These are phyloP conservation scores for Smithsoniella earleae DNA, from an alignment of 163 green algal genomes.

Conservation along the genomic window DNA sequence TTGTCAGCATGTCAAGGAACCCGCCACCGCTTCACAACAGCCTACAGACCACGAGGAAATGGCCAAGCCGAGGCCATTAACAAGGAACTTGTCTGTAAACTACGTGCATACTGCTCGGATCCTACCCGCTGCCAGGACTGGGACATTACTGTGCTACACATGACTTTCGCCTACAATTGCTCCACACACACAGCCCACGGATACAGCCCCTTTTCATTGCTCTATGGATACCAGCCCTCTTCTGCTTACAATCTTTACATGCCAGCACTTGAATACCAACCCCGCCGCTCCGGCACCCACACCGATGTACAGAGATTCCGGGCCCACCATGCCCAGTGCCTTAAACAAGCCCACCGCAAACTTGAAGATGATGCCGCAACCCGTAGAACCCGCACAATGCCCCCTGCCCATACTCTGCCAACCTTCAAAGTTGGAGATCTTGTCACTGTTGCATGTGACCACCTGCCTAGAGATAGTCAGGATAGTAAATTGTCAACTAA, in stretches of 20 bases:
- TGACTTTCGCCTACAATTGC: not conserved
- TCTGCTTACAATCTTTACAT: not conserved
- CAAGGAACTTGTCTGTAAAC: not conserved
- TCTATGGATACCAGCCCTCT: not conserved
- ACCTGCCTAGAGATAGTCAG: not conserved
- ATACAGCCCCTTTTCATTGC: not conserved
- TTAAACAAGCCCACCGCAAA: too few relatives aligned
- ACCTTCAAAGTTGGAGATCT: slow-evolving; percentile 3
- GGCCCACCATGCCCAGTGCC: too few relatives aligned
- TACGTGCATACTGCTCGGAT: not conserved
- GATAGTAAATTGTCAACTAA: not conserved
- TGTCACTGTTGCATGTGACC: not conserved
- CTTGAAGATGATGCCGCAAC: not conserved
- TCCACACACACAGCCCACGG: not conserved
- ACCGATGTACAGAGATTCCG: too few relatives aligned
- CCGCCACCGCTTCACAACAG: not conserved
- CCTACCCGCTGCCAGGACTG: not conserved
- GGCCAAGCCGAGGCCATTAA: not conserved
- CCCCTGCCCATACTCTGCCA: too few relatives aligned
- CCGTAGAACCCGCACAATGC: too few relatives aligned
- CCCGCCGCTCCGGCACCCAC: too few relatives aligned
- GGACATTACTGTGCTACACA: too few relatives aligned
- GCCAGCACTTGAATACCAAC: not conserved
- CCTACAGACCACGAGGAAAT: not conserved
- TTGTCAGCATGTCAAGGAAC: too few relatives aligned